Base-by-base conservation (phyloP, 148 eudicot species). In the Nepenthes mirabilis region DNA sequence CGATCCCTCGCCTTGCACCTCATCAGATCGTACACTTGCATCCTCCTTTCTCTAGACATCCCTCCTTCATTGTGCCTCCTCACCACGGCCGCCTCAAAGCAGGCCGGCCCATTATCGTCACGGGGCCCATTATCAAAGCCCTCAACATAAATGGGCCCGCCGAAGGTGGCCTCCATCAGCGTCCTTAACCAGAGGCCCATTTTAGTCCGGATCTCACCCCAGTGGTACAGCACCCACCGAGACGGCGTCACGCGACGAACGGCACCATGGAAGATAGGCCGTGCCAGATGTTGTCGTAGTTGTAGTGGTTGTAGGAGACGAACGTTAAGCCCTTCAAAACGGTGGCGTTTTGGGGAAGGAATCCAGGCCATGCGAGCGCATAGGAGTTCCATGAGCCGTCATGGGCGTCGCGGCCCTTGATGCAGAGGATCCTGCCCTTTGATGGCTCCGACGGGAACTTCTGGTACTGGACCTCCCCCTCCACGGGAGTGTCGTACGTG, bases 321-420 rank as follows among this genome's bases (percentile, higher is more conserved):
- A 84, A 82, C 1, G 91, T 88, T 1, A 82, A 64, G 7, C 91
- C 91, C 43, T 65, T 59, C 73, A 68, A 57, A 5, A 84, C 58
- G 34, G 84, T 84, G 10, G 88, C 82, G 59, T 88, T 82, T 13
- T 69, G 9, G 0, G 95, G 95, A 3, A 88, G 68, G 5, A 77
- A 63, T 14, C 67, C 57, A 8, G 83, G 80, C 83, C 83, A 88
- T 32, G 95, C 90, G 4, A 88, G 76, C 1, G 70, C 95, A 59
- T 88, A 88, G 14, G 73, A 81, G 75, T 88, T 88, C 83, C 83
- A 76, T 43, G 85, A 59, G 14, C 96, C 96, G 37, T 88, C 90
- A 57, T 77, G 93, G 5, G 35, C 63, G 60, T 88, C 82, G 14
- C 32, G 66, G 5, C 96, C 96, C 61, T 81, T 85, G 0, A 88